phyloP scores from a whole-genome alignment of 1,284 basidiomycete species.

The Heimioporus retisporus region DNA sequence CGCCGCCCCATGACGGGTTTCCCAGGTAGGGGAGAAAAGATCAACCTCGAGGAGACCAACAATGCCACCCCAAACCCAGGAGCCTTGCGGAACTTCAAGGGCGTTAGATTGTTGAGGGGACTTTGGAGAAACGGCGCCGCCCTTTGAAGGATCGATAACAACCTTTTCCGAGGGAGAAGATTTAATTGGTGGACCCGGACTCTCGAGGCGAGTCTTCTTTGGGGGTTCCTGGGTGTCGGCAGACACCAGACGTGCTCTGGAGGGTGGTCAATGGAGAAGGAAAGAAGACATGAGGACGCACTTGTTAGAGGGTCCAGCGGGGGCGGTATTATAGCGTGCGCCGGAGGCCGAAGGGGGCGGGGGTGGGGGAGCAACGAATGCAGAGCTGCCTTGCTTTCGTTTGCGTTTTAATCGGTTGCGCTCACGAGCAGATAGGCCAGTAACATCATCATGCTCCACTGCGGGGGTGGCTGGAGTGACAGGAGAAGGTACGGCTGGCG shows the following conservation, averaged over 20 bases:
- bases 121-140: conserved; percentile 84
- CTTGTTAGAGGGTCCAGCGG: conserved; percentile 69
- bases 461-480: conserved; percentile 53
- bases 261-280: conserved; percentile 22
- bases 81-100: conserved; percentile 76
- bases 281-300: conserved; percentile 45
- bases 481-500: conserved; percentile 67
- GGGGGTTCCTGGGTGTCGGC: conserved; percentile 60
- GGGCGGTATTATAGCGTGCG: conserved; percentile 66
- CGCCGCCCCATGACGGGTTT: conserved; percentile 94
- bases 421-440: conserved; percentile 83
- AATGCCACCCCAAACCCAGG: conserved; percentile 93
- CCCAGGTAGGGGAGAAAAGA: conserved; percentile 92
- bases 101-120: conserved; percentile 78
- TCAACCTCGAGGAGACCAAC: conserved; percentile 88
- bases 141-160: conserved; percentile 81
- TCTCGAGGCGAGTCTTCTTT: conserved; percentile 63
- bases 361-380: conserved; percentile 79
- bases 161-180: conserved; percentile 66
- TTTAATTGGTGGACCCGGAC: conserved; percentile 55
- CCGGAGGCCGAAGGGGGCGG: conserved; percentile 63
- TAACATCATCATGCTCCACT: conserved; percentile 55
- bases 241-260: conserved; percentile 75
- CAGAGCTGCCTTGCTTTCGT: conserved; percentile 86
- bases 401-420: conserved; percentile 93